Evolutionary conservation across 495 filamentous ascomycete genomes (phyloP).

Genomic region (Ramalina intermedia): DNA sequence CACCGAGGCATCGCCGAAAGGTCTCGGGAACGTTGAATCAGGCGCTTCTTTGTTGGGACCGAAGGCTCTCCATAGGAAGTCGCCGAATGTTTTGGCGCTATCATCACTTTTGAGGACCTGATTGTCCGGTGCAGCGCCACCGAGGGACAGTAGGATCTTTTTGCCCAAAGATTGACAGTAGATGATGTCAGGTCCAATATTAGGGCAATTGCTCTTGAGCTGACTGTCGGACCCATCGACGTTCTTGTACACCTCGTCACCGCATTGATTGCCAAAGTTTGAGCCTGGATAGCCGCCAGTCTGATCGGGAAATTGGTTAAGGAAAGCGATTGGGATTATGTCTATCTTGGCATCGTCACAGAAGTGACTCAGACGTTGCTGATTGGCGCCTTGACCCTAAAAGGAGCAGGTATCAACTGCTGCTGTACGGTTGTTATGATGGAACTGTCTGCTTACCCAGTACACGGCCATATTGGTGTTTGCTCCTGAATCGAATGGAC

Average conservation of each 20-base stretch:
- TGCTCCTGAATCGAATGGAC: constrained; percentile 28
- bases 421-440: neutral
- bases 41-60: constrained; percentile 29
- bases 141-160: constrained; percentile 52
- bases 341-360: constrained; percentile 46
- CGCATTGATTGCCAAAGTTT: constrained; percentile 56
- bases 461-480: constrained; percentile 51
- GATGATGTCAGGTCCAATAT: constrained; percentile 39
- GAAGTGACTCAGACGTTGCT: constrained; percentile 36
- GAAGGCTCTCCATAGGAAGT: constrained; percentile 54
- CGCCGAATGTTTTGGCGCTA: constrained; percentile 40
- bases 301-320: constrained; percentile 47
- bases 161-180: constrained; percentile 51
- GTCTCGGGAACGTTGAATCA: constrained; percentile 30
- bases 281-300: constrained; percentile 40
- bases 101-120: constrained; percentile 40
- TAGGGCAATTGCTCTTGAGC: constrained; percentile 27
- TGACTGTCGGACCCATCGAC: constrained; percentile 17
- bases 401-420: neutral
- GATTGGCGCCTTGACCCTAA: constrained; percentile 36
- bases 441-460: constrained; percentile 32
- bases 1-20: constrained; percentile 47
- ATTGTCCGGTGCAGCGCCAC: constrained; percentile 47
- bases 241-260: constrained; percentile 29
- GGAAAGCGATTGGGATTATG: constrained; percentile 53